phyloP scores from a whole-genome alignment of 2,329 filamentous ascomycete species.

The Aspergillus novofumigatus region DNA sequence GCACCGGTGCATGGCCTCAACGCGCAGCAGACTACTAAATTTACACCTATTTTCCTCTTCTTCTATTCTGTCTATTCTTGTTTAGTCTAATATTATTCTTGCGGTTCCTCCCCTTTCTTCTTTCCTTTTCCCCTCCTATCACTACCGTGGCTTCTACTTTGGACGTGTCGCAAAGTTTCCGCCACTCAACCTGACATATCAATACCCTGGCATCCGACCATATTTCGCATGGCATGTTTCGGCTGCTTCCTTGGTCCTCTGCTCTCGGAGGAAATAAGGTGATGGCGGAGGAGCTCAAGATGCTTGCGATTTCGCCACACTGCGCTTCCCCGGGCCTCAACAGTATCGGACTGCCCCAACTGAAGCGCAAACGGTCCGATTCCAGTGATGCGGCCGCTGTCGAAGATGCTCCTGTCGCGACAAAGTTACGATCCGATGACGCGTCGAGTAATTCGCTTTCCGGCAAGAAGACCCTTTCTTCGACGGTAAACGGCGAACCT shows the following conservation, averaged over 20 bases:
- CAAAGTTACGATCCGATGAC: conserved; percentile 31
- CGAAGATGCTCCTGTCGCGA: conserved; percentile 25
- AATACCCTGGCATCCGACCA: conserved; percentile 9
- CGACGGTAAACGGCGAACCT: conserved; percentile 9
- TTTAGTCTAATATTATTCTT: conserved; percentile 1
- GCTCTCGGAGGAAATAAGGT: conserved; percentile 44
- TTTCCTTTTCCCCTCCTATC: background rate
- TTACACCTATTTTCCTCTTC: background rate
- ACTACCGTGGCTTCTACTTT: conserved; percentile 1
- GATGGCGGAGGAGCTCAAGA: conserved; percentile 41
- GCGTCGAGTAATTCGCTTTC: conserved; percentile 9
- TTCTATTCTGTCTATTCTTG: conserved; percentile 2
- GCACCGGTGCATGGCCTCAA: conserved; percentile 16
- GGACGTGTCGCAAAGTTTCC: conserved; percentile 10
- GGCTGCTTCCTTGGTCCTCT: conserved; percentile 45
- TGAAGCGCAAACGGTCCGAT: conserved; percentile 57
- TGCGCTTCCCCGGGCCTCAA: conserved; percentile 28
- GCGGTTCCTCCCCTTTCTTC: background rate
- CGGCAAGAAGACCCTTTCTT: conserved; percentile 5
- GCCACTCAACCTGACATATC: conserved; percentile 7
- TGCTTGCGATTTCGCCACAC: conserved; percentile 37
- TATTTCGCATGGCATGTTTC: conserved; percentile 48
- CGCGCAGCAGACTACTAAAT: conserved; percentile 5
- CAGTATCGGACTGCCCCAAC: conserved; percentile 37
- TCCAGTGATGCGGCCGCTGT: conserved; percentile 39